Evolutionary conservation across 2,329 filamentous ascomycete genomes (phyloP), one percentile per base, ranked within the genome.

Genomic region (Pseudogymnoascus sp.): DNA sequence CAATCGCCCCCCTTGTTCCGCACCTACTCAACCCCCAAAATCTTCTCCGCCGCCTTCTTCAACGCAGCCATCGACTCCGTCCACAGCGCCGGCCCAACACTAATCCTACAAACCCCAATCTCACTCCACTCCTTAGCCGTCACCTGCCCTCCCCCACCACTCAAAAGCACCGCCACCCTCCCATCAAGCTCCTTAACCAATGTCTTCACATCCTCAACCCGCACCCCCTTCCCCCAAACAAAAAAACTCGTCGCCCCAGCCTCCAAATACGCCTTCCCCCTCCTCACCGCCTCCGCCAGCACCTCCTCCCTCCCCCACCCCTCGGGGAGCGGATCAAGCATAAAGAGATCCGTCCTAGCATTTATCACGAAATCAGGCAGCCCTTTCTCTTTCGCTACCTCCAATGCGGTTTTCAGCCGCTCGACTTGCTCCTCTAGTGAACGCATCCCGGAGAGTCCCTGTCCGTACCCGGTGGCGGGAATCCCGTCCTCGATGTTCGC

Each of bases 191-290:
- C 80, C 61, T 74, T 70, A 1, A 80, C 80, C 66, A 85, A 68
- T 44, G 68, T 71, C 69, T 75, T 70, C 2, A 84, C 76, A 70
- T 84, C 82, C 0, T 74, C 76, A 11, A 71, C 75, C 11, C 74
- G 74, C 11, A 83, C 69, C 42, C 82, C 72, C 13, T 77, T 70
- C 13, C 84, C 84, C 83, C 82, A 87, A 61, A 85, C 82, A 73
- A 86, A 87, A 0, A 84, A 77, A 0, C 81, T 85, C 11, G 78
- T 81, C 0, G 84, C 85, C 0, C 84, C 85, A 2, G 82, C 82
- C 0, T 76, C 78, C 2, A 87, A 73, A 69, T 82, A 87, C n/a
- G 78, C 79, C 64, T 78, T 80, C 0, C 83, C 85, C 0, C 85
- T 75, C 59, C 73, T 70, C 53, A 86, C 75, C 1, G 79, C 82